Evolutionary conservation across 2,329 filamentous ascomycete species (phyloP).

Genomic region (Monosporascus sp.): DNA sequence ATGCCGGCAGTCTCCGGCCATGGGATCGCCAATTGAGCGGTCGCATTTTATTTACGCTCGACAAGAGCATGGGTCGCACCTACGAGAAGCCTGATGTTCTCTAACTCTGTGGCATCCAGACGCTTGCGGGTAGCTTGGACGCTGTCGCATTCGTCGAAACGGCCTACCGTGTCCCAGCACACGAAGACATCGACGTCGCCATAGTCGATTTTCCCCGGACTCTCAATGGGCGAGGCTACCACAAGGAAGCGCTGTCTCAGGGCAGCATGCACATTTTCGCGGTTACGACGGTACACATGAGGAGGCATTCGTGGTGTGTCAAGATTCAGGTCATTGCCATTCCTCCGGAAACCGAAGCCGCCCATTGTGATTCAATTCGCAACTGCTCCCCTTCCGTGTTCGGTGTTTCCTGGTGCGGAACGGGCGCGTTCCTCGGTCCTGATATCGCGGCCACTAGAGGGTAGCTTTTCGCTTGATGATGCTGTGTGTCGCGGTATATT

Average conservation of each 20-base stretch:
- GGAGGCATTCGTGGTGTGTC: conserved; percentile 3
- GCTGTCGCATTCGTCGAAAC: neutral
- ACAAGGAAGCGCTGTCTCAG: conserved; percentile 1
- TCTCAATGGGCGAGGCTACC: conserved; percentile 1
- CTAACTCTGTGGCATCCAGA: neutral
- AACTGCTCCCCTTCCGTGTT: neutral
- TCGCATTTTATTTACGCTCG: neutral
- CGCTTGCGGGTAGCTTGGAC: neutral
- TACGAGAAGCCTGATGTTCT: neutral
- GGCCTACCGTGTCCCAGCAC: neutral
- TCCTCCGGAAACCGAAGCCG: neutral
- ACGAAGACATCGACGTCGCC: conserved; percentile 3
- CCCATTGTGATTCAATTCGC: neutral
- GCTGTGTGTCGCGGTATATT: no score
- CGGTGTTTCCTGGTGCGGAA: neutral
- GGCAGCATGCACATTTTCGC: neutral
- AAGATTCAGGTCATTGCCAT: neutral
- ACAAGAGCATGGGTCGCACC: neutral
- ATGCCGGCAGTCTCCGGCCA: neutral
- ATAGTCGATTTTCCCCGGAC: neutral
- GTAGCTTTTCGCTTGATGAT: no score
- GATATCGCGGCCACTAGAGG: no score
- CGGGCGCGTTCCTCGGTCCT: no score
- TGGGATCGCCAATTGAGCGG: neutral
- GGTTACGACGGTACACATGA: neutral